These are phyloP conservation scores for Aspergillus persii DNA, from an alignment of 2,329 filamentous ascomycete genomes.

Conservation along the genomic window DNA sequence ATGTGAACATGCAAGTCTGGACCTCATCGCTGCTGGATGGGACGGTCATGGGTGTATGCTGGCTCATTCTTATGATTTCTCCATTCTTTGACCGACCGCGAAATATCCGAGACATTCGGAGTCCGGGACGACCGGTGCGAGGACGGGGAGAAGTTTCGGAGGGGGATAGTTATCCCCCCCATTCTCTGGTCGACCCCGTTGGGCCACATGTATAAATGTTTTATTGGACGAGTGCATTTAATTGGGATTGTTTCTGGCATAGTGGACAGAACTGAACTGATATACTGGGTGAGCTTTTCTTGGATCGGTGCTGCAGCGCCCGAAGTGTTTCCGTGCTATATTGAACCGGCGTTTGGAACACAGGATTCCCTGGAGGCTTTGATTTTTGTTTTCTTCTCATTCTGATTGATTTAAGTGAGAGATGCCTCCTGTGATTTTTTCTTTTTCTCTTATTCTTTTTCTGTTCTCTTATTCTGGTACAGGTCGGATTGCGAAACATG, in stretches of 20 bases:
- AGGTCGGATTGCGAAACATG: neutral
- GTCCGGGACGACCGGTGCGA: neutral
- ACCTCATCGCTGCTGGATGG: neutral
- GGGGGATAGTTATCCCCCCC: neutral
- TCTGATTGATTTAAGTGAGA: neutral
- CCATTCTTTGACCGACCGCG: neutral
- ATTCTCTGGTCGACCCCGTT: neutral
- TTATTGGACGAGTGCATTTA: neutral
- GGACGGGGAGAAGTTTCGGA: neutral
- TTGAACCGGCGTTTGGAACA: conserved; percentile 5
- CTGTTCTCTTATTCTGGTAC: neutral
- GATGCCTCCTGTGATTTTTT: neutral
- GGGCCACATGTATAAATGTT: neutral
- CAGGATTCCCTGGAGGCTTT: conserved; percentile 4
- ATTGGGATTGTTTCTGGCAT: neutral
- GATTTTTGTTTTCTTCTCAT: neutral
- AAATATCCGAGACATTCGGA: conserved; percentile 1
- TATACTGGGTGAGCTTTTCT: conserved; percentile 4
- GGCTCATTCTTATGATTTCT: neutral
- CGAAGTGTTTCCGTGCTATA: conserved; percentile 5
- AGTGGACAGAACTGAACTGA: neutral
- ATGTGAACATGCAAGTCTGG: neutral
- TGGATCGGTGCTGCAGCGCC: conserved; percentile 1
- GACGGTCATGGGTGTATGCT: neutral
- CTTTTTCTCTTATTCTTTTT: neutral